Percentiles rank a stretch among this genome's conserved stretches.
These are phyloP conservation scores for Mycena rebaudengoi DNA, from an alignment of 768 basidiomycete species.

Conservation along the genomic window DNA sequence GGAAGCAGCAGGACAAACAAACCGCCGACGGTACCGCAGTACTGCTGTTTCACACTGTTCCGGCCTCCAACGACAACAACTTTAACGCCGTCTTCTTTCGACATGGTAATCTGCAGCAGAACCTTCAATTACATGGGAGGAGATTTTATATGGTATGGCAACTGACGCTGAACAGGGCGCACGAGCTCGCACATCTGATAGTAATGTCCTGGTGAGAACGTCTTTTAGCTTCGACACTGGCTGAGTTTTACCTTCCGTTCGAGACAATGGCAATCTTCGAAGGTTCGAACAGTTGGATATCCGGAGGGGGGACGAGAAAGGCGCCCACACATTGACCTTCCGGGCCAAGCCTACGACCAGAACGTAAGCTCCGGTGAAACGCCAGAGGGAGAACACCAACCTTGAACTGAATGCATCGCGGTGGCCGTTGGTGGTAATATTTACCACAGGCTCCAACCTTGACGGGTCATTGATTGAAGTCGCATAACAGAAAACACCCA, in stretches of 20 bases:
- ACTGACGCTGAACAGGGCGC: constrained; percentile 55
- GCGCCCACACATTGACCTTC: constrained; percentile 61
- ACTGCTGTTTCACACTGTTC: constrained; percentile 56
- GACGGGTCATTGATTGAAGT: no score
- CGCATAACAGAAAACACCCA: no score
- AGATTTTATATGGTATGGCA: not conserved
- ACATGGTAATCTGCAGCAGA: constrained; percentile 68
- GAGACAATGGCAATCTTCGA: constrained; percentile 61
- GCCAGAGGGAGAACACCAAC: constrained; percentile 32
- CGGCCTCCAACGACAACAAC: constrained; percentile 68
- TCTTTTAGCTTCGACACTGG: not conserved
- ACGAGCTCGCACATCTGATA: constrained; percentile 54
- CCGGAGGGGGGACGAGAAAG: constrained; percentile 47
- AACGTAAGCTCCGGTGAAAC: not conserved
- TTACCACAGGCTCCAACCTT: constrained; percentile 50
- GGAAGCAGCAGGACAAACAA: no score
- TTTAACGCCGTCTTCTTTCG: constrained; percentile 63
- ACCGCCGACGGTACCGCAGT: constrained; percentile 71
- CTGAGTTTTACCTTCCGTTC: constrained; percentile 46
- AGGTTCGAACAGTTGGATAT: constrained; percentile 55
- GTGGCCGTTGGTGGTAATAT: constrained; percentile 54
- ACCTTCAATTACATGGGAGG: not conserved
- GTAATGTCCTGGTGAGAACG: no score
- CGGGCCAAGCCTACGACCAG: constrained; percentile 47
- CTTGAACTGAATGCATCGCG: constrained; percentile 61